These are phyloP conservation scores for Trichoderma hamatum DNA, from an alignment of 2,329 filamentous ascomycete species.

Conservation along the genomic window DNA sequence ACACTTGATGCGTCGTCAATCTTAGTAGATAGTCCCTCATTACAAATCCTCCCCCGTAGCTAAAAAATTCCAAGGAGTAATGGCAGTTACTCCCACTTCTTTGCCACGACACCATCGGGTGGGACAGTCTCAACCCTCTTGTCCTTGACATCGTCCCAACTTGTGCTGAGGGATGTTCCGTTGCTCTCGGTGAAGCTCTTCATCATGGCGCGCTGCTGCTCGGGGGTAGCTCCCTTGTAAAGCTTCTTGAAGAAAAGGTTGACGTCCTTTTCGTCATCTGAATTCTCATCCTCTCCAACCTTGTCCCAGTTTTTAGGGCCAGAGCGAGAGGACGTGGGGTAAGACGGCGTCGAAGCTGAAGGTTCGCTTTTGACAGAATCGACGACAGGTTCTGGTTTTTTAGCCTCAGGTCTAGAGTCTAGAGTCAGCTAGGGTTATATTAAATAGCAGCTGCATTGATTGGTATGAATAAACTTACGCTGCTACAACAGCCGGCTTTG, in stretches of 20 bases:
- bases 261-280: slow-evolving; percentile 64
- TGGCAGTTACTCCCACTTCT: slow-evolving; percentile 60
- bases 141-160: slow-evolving; percentile 80
- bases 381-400: neutral
- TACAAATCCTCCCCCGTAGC: neutral
- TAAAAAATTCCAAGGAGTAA: too few relatives aligned
- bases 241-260: slow-evolving; percentile 89
- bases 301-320: slow-evolving; percentile 95
- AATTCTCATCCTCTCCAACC: slow-evolving; percentile 54
- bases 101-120: slow-evolving; percentile 76
- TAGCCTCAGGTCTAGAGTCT: neutral
- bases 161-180: slow-evolving; percentile 88
- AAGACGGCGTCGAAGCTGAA: slow-evolving; percentile 53
- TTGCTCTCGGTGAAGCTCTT: slow-evolving; percentile 96
- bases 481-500: slow-evolving; percentile 24
- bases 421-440: neutral
- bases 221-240: slow-evolving; percentile 74
- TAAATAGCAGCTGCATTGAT: too few relatives aligned
- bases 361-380: slow-evolving; percentile 11
- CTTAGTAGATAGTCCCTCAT: neutral
- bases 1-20: neutral
- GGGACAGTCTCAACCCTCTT: slow-evolving; percentile 72
- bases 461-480: slow-evolving; percentile 34
- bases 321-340: slow-evolving; percentile 82
- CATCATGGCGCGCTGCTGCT: slow-evolving; percentile 92